phyloP scores from a whole-genome alignment of 1,139 yeast genomes.

The Taiozyma sp. region DNA sequence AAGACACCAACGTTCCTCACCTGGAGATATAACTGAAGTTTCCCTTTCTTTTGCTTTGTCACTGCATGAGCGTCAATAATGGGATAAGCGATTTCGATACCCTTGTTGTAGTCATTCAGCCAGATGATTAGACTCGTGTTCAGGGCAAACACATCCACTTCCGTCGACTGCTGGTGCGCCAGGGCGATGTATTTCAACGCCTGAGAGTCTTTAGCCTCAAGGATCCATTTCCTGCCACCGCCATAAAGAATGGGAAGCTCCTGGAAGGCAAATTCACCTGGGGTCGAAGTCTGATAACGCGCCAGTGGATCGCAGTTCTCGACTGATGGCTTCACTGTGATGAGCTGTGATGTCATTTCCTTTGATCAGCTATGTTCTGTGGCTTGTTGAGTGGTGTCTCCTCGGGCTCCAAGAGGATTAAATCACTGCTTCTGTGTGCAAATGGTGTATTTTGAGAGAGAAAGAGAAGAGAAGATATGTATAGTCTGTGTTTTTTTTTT shows the following conservation, averaged over 20 bases:
- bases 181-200: conserved; percentile 10
- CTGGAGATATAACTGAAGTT: conserved; percentile 15
- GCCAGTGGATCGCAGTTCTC: conserved; percentile 30
- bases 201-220: conserved; percentile 9
- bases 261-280: conserved; percentile 25
- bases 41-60: conserved; percentile 12
- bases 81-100: conserved; percentile 31
- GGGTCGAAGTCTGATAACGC: conserved; percentile 25
- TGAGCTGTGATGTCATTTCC: conserved; percentile 7
- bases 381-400: too few species aligned
- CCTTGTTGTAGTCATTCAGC: conserved; percentile 28
- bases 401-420: too few species aligned
- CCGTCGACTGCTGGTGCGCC: conserved; percentile 12
- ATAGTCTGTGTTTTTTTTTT: too few species aligned
- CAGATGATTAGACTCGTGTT: conserved; percentile 31
- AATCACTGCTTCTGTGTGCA: too few species aligned
- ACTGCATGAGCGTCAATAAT: conserved; percentile 29
- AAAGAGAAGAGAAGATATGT: too few species aligned
- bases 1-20: conserved; percentile 13
- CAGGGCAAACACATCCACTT: conserved; percentile 32
- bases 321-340: conserved; percentile 27
- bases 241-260: conserved; percentile 33
- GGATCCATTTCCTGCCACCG: conserved; percentile 32
- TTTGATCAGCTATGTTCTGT: too few species aligned
- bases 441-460: too few species aligned